Conservation (phyloP, 371 early-diverging fungal genomes). For the Zychaea mexicana region DNA sequence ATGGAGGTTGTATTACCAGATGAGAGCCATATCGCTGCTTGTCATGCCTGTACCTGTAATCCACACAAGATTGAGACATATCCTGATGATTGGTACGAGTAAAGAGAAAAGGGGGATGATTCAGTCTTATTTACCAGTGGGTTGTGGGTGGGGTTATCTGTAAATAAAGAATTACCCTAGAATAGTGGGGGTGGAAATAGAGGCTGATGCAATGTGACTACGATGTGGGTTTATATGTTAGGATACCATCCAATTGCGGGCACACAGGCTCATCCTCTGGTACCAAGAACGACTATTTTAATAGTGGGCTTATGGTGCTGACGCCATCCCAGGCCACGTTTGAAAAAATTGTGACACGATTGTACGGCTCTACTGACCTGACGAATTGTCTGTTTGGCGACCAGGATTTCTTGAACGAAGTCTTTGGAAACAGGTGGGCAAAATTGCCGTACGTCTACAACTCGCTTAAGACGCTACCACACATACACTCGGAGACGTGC, state of each 20-base stretch:
- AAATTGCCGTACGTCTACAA: constrained; percentile 50
- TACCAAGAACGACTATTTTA: constrained; percentile 39
- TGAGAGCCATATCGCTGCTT: constrained; percentile 33
- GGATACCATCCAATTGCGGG: constrained; percentile 50
- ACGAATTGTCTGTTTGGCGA: constrained; percentile 46
- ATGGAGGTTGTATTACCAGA: constrained; percentile 25
- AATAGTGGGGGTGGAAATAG: too few relatives aligned
- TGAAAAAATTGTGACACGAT: constrained; percentile 20
- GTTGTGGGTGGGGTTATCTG: too few relatives aligned
- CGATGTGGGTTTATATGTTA: too few relatives aligned
- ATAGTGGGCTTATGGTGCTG: constrained; percentile 51
- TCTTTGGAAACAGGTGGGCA: constrained; percentile 33
- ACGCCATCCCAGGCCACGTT: constrained; percentile 34
- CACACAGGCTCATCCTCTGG: constrained; percentile 26
- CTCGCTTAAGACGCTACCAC: constrained; percentile 47
- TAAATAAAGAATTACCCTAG: not conserved
- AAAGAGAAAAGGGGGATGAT: too few relatives aligned
- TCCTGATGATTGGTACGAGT: constrained; percentile 43
- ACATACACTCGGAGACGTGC: constrained; percentile 43
- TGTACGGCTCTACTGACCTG: constrained; percentile 20
- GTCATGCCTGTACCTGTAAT: constrained; percentile 54
- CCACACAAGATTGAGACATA: constrained; percentile 32
- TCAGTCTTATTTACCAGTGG: too few relatives aligned
- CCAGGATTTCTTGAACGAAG: constrained; percentile 55
- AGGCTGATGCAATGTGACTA: too few relatives aligned